These are phyloP conservation scores for Rhynchospora pubera DNA, from an alignment of 176 grass and related monocot genomes.

Conservation along the genomic window DNA sequence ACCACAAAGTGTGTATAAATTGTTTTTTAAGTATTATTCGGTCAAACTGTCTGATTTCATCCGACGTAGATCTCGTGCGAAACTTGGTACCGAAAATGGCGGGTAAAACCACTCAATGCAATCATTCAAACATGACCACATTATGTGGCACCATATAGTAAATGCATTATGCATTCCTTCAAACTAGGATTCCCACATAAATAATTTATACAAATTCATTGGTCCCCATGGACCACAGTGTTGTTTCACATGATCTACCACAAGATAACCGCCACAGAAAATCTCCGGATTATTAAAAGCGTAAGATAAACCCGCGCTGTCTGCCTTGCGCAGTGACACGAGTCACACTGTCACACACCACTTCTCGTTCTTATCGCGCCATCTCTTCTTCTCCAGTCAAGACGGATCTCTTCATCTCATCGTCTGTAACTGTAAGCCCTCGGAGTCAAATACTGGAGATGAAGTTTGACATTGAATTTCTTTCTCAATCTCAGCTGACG, in stretches of 20 bases:
- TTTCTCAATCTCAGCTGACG: background rate
- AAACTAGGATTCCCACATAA: background rate
- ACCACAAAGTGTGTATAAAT: background rate
- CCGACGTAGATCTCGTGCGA: background rate
- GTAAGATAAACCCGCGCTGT: background rate
- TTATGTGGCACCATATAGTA: too few relatives aligned
- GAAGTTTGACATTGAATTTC: background rate
- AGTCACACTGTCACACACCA: background rate
- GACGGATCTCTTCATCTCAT: background rate
- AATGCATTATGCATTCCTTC: background rate
- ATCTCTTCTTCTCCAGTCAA: background rate
- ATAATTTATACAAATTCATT: background rate
- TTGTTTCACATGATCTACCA: background rate
- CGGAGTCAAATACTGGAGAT: background rate
- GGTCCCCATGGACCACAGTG: too few relatives aligned
- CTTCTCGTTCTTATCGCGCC: background rate
- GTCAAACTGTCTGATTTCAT: background rate
- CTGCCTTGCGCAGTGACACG: background rate
- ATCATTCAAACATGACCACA: too few relatives aligned
- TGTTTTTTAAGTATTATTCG: background rate
- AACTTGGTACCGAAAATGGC: too few relatives aligned
- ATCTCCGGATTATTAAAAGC: background rate
- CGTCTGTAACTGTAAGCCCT: background rate
- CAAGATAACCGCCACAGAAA: background rate
- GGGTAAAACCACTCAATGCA: too few relatives aligned